Conservation (phyloP, 2,329 filamentous ascomycete species). For the Bipolaris zeicola region DNA sequence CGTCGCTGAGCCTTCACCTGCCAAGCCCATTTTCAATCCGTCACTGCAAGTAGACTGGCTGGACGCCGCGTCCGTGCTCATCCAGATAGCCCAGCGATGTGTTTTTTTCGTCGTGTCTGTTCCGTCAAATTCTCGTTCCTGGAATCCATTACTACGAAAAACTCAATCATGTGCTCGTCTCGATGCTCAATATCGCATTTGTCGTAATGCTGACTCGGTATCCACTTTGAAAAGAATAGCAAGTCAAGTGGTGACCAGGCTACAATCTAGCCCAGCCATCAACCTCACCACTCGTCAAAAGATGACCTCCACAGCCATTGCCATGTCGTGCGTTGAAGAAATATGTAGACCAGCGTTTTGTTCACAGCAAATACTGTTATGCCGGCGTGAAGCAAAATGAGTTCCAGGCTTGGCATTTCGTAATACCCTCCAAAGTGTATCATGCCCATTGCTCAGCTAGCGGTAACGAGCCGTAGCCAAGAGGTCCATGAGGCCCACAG, state of each 20-base stretch:
- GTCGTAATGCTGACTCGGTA: slow-evolving; percentile 28
- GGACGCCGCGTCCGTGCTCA: slow-evolving; percentile 46
- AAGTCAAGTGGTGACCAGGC: slow-evolving; percentile 29
- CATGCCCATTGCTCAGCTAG: slow-evolving; percentile 33
- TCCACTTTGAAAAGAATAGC: slow-evolving; percentile 20
- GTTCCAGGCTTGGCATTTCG: slow-evolving; percentile 31
- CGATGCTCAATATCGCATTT: slow-evolving; percentile 30
- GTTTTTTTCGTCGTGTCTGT: slow-evolving; percentile 52
- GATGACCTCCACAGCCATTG: slow-evolving; percentile 29
- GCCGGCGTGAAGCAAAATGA: slow-evolving; percentile 22
- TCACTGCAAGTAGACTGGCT: slow-evolving; percentile 47
- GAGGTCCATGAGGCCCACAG: slow-evolving; percentile 43
- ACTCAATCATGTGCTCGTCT: slow-evolving; percentile 28
- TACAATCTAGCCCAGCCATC: slow-evolving; percentile 32
- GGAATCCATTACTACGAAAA: slow-evolving; percentile 44
- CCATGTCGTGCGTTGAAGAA: slow-evolving; percentile 34
- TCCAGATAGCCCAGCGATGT: slow-evolving; percentile 39
- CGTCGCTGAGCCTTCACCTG: slow-evolving; percentile 38
- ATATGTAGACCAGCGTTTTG: slow-evolving; percentile 29
- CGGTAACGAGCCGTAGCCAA: slow-evolving; percentile 32
- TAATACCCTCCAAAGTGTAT: slow-evolving; percentile 31
- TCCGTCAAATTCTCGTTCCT: slow-evolving; percentile 51
- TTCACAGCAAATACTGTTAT: slow-evolving; percentile 9
- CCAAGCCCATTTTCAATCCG: slow-evolving; percentile 47
- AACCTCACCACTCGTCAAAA: slow-evolving; percentile 32